A percentile compares a stretch with the other conserved stretches of the same genome.
Evolutionary conservation across 345 rosid species (phyloP).

Genomic region (Nephelium lappaceum): DNA sequence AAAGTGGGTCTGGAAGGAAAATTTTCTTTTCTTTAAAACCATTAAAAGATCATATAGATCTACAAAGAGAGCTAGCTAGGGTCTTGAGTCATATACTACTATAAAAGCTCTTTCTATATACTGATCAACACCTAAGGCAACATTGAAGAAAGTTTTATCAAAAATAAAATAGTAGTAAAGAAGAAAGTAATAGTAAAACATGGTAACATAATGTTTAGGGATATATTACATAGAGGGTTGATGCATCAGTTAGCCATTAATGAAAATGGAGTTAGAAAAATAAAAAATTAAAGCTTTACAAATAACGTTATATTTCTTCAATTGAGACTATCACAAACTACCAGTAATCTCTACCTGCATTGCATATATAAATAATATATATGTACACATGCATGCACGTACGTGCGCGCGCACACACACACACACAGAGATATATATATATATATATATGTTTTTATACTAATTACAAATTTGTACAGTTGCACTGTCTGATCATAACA

Average conservation of each 20-base stretch:
- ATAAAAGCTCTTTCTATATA: too few species aligned
- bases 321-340: slow-evolving; percentile 27
- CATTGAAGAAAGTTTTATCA: too few species aligned
- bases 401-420: too few species aligned
- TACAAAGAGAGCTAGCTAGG: slow-evolving; percentile 18
- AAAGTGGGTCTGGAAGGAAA: slow-evolving; percentile 28
- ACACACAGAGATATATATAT: too few species aligned
- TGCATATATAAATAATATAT: too few species aligned
- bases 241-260: slow-evolving; percentile 19
- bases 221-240: too few species aligned
- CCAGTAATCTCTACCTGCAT: slow-evolving; percentile 17
- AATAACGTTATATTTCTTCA: slow-evolving; percentile 11
- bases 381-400: too few species aligned
- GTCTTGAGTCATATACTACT: slow-evolving; percentile 25
- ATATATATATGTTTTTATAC: slow-evolving; percentile 4
- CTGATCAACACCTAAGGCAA: too few species aligned
- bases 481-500: background rate
- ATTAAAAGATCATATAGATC: background rate
- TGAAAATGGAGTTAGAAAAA: background rate
- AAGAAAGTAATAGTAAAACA: too few species aligned
- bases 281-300: slow-evolving; percentile 21
- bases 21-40: slow-evolving; percentile 10
- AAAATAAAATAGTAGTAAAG: too few species aligned
- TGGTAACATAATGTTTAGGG: too few species aligned
- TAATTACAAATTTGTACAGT: slow-evolving; percentile 12